Percentiles rank a stretch among this genome's conserved stretches.
Evolutionary conservation across 2,329 filamentous ascomycete species (phyloP).

Genomic region (Cercospora sp.): DNA sequence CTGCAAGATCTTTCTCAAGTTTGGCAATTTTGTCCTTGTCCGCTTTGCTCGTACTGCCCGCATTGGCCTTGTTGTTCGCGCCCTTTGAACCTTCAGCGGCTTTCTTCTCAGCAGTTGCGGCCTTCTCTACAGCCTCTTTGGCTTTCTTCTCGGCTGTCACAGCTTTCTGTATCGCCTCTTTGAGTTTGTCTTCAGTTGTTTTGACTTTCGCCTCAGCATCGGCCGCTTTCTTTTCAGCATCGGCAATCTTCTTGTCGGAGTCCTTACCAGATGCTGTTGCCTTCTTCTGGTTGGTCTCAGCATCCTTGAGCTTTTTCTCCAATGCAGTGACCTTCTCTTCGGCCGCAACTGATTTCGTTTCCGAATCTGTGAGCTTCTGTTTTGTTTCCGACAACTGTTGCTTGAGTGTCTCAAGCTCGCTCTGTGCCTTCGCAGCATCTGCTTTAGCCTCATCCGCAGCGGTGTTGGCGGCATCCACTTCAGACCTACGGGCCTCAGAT

Average conservation of each 20-base stretch:
- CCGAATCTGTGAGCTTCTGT: conserved; percentile 13
- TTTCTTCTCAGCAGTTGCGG: conserved; percentile 17
- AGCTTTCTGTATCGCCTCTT: conserved; percentile 18
- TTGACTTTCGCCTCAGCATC: conserved; percentile 11
- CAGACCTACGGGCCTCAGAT: background rate
- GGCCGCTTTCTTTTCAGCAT: conserved; percentile 5
- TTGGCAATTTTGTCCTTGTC: conserved; percentile 22
- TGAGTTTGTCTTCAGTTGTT: conserved; percentile 16
- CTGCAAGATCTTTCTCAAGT: conserved; percentile 20
- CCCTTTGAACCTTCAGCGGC: conserved; percentile 13
- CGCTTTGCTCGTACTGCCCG: conserved; percentile 12
- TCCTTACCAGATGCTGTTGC: conserved; percentile 19
- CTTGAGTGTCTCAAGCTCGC: background rate
- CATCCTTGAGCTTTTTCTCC: conserved; percentile 17
- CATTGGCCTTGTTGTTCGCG: conserved; percentile 9
- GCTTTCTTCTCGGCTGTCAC: conserved; percentile 11
- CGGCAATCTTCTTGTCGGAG: conserved; percentile 19
- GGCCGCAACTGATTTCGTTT: conserved; percentile 16
- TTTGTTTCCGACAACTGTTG: background rate
- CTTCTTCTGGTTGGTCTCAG: conserved; percentile 20
- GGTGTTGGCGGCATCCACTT: conserved; percentile 3
- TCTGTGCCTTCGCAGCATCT: background rate
- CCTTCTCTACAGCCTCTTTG: conserved; percentile 20
- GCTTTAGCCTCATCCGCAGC: conserved; percentile 19
- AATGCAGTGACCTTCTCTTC: conserved; percentile 13